phyloP scores from a whole-genome alignment of 306 rosid species.

The Luffa acutangula region DNA sequence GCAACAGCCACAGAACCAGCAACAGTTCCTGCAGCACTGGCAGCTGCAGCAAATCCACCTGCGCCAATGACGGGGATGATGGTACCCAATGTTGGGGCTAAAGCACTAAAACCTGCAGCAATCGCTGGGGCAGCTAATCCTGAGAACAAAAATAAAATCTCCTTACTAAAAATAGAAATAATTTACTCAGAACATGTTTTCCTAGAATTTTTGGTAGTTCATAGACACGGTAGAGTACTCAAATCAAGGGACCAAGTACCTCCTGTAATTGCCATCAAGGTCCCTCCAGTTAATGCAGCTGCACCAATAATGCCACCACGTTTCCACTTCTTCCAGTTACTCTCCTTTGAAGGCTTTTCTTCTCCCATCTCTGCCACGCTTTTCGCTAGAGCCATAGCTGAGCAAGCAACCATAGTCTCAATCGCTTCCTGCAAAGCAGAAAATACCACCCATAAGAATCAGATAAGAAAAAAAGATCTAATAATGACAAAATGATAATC shows the following conservation, averaged over 20 bases:
- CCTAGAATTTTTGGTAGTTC: neutral
- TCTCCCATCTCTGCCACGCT: slow-evolving; percentile 40
- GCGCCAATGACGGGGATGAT: slow-evolving; percentile 82
- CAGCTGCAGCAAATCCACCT: slow-evolving; percentile 90
- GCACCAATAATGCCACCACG: slow-evolving; percentile 97
- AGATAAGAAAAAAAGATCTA: neutral
- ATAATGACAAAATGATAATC: neutral
- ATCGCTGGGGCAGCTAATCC: slow-evolving; percentile 98
- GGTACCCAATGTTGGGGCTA: slow-evolving; percentile 95
- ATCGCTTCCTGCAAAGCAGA: slow-evolving; percentile 67
- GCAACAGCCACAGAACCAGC: slow-evolving; percentile 98
- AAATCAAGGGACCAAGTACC: slow-evolving; percentile 28
- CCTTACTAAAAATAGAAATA: slow-evolving; percentile 10
- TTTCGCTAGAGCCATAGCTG: slow-evolving; percentile 76
- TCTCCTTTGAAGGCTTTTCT: slow-evolving; percentile 36
- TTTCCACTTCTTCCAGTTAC: slow-evolving; percentile 74
- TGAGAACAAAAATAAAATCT: slow-evolving; percentile 22
- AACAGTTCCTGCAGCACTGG: slow-evolving; percentile 86
- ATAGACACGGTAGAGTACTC: neutral
- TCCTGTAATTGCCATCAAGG: slow-evolving; percentile 86
- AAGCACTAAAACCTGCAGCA: slow-evolving; percentile 80
- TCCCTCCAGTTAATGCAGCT: slow-evolving; percentile 90
- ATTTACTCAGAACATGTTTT: neutral
- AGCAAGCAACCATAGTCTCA: slow-evolving; percentile 82
- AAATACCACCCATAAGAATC: slow-evolving; percentile 5